phyloP scores from a whole-genome alignment of 805 yeast genomes.

The Kluyveromyces aestuarii region DNA sequence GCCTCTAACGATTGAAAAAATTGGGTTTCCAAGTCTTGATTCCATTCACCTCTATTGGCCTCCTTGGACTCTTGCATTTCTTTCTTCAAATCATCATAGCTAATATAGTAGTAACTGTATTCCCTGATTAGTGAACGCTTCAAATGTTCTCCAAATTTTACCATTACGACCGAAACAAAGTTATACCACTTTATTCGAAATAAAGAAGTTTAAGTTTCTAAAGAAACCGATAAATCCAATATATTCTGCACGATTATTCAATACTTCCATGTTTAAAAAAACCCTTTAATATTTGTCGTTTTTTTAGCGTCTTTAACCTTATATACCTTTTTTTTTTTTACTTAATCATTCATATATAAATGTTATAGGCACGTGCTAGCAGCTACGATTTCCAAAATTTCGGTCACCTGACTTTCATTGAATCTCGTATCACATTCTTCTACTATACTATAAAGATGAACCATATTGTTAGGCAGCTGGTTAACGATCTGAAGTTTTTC shows the following conservation, averaged over 20 bases:
- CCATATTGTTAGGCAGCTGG: constrained; percentile 70
- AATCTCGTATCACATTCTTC: constrained; percentile 92
- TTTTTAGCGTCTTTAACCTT: not conserved
- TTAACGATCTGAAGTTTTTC: constrained; percentile 82
- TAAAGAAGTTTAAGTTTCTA: too few relatives aligned
- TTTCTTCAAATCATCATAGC: constrained; percentile 84
- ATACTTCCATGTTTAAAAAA: not conserved
- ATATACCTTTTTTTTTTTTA: not conserved
- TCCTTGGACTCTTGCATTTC: constrained; percentile 63
- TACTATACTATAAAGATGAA: constrained; percentile 65
- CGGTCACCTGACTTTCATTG: constrained; percentile 52
- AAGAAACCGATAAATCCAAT: not conserved
- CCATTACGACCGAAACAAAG: constrained; percentile 19
- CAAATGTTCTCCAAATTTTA: constrained; percentile 96
- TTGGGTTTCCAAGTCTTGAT: constrained; percentile 67
- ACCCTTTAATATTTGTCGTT: not conserved
- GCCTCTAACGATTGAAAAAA: constrained; percentile 67
- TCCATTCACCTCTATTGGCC: constrained; percentile 53
- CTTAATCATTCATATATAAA: not conserved
- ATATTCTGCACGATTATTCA: not conserved
- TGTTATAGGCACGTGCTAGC: constrained; percentile 31
- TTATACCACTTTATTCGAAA: not conserved
- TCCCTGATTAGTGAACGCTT: constrained; percentile 83
- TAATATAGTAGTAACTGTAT: constrained; percentile 82
- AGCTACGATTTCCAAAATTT: constrained; percentile 47